These are phyloP conservation scores for Plasmodium blacklocki DNA, from an alignment of 169 alveolate genomes.

Conservation along the genomic window DNA sequence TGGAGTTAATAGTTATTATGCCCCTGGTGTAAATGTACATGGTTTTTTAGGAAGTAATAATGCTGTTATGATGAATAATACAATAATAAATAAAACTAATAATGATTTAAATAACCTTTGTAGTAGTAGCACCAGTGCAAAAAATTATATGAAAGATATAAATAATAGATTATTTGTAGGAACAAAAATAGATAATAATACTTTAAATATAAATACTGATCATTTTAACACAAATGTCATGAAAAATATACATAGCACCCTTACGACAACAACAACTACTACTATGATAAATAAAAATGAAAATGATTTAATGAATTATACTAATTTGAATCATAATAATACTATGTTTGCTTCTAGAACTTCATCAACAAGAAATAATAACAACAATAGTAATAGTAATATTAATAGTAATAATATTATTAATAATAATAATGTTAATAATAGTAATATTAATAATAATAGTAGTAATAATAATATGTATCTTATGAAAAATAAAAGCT, in stretches of 20 bases:
- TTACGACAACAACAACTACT: neutral
- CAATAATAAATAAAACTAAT: too few relatives aligned
- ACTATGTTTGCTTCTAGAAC: slow-evolving; percentile 52
- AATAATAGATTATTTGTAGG: too few relatives aligned
- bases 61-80: too few relatives aligned
- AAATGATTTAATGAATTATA: neutral
- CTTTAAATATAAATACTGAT: neutral
- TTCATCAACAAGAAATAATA: slow-evolving; percentile 9
- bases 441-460: too few relatives aligned
- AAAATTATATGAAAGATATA: too few relatives aligned
- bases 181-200: neutral
- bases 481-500: neutral
- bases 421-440: slow-evolving; percentile 2
- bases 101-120: too few relatives aligned
- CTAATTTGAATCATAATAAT: slow-evolving; percentile 27
- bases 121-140: too few relatives aligned
- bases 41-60: too few relatives aligned
- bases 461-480: neutral
- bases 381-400: slow-evolving; percentile 5
- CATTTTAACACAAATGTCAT: neutral
- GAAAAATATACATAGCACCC: neutral
- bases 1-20: too few relatives aligned
- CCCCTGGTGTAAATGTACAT: too few relatives aligned
- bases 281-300: neutral
- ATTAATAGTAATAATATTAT: slow-evolving; percentile 3